Evolutionary conservation across 257 asterid genomes (phyloP).

Genomic region (Primulina tabacum): DNA sequence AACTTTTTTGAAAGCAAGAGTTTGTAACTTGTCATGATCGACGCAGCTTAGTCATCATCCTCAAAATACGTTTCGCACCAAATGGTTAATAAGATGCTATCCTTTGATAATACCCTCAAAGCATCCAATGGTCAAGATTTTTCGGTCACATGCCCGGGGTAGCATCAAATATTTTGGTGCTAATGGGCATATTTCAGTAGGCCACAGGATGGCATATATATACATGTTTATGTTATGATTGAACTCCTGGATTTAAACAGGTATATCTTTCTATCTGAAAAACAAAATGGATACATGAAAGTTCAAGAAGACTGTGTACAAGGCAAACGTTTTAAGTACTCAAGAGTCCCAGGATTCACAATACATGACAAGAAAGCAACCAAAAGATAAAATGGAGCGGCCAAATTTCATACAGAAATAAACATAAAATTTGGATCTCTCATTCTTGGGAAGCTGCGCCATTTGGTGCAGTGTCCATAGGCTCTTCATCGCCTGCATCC

Average conservation of each 20-base stretch:
- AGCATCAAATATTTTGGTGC: no score
- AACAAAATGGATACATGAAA: conserved; percentile 25
- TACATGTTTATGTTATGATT: not conserved
- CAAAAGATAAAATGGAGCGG: conserved; percentile 20
- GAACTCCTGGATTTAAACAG: not conserved
- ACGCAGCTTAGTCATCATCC: no score
- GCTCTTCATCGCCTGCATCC: conserved; percentile 46
- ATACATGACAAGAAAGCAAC: conserved; percentile 18
- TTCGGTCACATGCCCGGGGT: no score
- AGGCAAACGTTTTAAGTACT: conserved; percentile 1
- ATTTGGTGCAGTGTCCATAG: conserved; percentile 43
- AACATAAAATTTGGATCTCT: conserved; percentile 4
- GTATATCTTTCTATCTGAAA: not conserved
- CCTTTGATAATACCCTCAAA: no score
- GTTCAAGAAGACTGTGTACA: conserved; percentile 24
- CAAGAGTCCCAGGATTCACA: not conserved
- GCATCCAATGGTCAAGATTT: no score
- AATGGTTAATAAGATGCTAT: no score
- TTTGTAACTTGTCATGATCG: no score
- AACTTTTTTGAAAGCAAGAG: no score
- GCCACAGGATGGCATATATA: no score
- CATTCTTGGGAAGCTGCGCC: conserved; percentile 31
- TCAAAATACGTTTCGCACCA: no score
- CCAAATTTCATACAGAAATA: conserved; percentile 33
- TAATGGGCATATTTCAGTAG: no score